These are phyloP conservation scores for Geotrichum aggregatum DNA, from an alignment of 1,139 yeast species.

Conservation along the genomic window DNA sequence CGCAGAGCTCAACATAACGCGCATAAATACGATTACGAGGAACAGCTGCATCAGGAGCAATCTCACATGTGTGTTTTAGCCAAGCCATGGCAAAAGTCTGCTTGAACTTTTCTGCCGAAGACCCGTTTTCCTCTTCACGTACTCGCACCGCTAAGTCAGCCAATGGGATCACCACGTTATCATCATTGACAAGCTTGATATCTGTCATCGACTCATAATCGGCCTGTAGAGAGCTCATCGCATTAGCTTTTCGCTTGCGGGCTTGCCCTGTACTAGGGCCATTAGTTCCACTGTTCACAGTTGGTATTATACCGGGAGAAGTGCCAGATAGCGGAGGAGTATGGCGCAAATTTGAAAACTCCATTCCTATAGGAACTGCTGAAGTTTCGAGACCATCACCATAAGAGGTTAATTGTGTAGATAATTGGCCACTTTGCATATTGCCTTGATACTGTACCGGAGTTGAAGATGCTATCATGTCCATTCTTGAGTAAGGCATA, in stretches of 20 bases:
- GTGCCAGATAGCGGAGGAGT: not conserved
- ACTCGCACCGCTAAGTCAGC: constrained; percentile 51
- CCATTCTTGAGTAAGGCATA: not conserved
- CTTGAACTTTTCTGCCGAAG: constrained; percentile 57
- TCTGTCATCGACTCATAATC: constrained; percentile 47
- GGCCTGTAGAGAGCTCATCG: constrained; percentile 2
- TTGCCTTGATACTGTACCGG: not conserved
- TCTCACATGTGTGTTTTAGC: constrained; percentile 66
- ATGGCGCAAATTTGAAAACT: constrained; percentile 5
- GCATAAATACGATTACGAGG: constrained; percentile 83
- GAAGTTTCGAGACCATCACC: constrained; percentile 11
- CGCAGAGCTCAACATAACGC: constrained; percentile 69
- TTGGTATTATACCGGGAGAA: constrained; percentile 23
- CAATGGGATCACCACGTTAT: constrained; percentile 45
- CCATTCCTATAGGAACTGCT: constrained; percentile 14
- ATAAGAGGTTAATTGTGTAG: not conserved
- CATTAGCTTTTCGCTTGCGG: constrained; percentile 23
- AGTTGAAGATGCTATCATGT: not conserved
- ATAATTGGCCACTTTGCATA: not conserved
- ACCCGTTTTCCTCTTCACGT: constrained; percentile 44
- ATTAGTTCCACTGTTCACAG: constrained; percentile 7
- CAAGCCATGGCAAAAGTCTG: constrained; percentile 81
- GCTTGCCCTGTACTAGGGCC: constrained; percentile 10
- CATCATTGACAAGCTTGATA: constrained; percentile 48
- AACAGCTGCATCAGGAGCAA: constrained; percentile 64